phyloP scores from a whole-genome alignment of 2,329 filamentous ascomycete genomes.

The Aspergillus sp. region DNA sequence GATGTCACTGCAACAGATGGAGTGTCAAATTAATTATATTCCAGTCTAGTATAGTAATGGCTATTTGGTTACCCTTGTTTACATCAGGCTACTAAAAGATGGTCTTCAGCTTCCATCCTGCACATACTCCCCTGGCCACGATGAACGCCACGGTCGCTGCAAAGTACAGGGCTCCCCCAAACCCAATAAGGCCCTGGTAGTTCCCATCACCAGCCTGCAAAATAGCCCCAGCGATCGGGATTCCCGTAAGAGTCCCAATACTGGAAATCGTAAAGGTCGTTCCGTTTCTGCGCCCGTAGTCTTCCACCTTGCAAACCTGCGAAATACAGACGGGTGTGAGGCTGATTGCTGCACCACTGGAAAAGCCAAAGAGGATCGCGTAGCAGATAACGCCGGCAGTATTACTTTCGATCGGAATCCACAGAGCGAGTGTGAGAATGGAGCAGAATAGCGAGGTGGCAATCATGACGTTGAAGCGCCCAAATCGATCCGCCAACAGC shows the following conservation, averaged over 20 bases:
- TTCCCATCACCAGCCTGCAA: slow-evolving; percentile 1
- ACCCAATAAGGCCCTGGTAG: slow-evolving; percentile 16
- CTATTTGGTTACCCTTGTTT: too few relatives aligned
- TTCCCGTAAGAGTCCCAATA: slow-evolving; percentile 23
- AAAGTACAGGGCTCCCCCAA: slow-evolving; percentile 27
- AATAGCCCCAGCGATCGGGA: slow-evolving; percentile 29
- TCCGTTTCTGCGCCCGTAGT: slow-evolving; percentile 27
- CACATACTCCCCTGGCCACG: slow-evolving; percentile 23
- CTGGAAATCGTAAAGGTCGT: slow-evolving; percentile 26
- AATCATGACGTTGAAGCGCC: slow-evolving; percentile 37
- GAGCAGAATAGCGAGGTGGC: slow-evolving; percentile 21
- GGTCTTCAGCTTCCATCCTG: slow-evolving; percentile 20
- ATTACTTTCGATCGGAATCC: slow-evolving; percentile 18
- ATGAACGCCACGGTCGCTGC: slow-evolving; percentile 24
- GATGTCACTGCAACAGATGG: too few relatives aligned
- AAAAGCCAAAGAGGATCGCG: slow-evolving; percentile 24
- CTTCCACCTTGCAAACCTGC: slow-evolving; percentile 29
- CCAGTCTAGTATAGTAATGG: too few relatives aligned
- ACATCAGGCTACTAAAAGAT: too few relatives aligned
- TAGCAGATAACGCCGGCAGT: slow-evolving; percentile 23
- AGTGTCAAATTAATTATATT: too few relatives aligned
- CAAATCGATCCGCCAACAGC: slow-evolving; percentile 32
- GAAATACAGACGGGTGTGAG: slow-evolving; percentile 32
- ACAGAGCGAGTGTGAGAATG: slow-evolving; percentile 23
- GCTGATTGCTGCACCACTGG: slow-evolving; percentile 29